Percentiles rank a stretch among this genome's conserved stretches.
These are phyloP conservation scores for Cordyceps militaris DNA, from an alignment of 2,329 filamentous ascomycete species.

Conservation along the genomic window DNA sequence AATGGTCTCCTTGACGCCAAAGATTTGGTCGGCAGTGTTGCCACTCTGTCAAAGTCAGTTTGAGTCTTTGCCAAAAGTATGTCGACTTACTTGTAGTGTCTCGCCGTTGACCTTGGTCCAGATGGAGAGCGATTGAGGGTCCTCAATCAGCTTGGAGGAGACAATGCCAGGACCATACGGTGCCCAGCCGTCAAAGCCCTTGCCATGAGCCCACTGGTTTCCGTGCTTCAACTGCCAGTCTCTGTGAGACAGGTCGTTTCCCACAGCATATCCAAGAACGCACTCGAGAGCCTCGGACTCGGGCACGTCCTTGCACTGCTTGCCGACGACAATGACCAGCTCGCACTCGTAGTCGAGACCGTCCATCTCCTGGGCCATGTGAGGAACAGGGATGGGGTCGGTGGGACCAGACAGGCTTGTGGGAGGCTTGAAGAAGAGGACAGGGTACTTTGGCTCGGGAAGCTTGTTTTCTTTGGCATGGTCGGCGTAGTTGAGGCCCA, in stretches of 20 bases:
- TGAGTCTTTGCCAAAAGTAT: not conserved
- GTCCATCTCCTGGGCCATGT: constrained; percentile 56
- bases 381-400: constrained; percentile 59
- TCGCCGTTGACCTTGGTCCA: constrained; percentile 53
- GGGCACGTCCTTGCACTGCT: constrained; percentile 56
- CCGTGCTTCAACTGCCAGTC: constrained; percentile 67
- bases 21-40: constrained; percentile 56
- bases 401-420: constrained; percentile 58
- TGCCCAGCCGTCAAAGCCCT: constrained; percentile 70
- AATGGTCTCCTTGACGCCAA: constrained; percentile 52
- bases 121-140: constrained; percentile 51
- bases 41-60: constrained; percentile 32
- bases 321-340: constrained; percentile 66
- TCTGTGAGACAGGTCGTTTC: constrained; percentile 74
- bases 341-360: constrained; percentile 77
- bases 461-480: constrained; percentile 65
- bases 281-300: constrained; percentile 61
- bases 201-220: constrained; percentile 65
- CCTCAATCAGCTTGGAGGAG: constrained; percentile 43
- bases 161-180: constrained; percentile 69
- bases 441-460: constrained; percentile 62
- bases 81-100: constrained; percentile 40
- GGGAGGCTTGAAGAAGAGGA: constrained; percentile 59
- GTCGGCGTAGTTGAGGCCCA: constrained; percentile 65
- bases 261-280: constrained; percentile 67